Base-by-base conservation (phyloP, 495 filamentous ascomycete genomes). In the Neurospora sp. region DNA sequence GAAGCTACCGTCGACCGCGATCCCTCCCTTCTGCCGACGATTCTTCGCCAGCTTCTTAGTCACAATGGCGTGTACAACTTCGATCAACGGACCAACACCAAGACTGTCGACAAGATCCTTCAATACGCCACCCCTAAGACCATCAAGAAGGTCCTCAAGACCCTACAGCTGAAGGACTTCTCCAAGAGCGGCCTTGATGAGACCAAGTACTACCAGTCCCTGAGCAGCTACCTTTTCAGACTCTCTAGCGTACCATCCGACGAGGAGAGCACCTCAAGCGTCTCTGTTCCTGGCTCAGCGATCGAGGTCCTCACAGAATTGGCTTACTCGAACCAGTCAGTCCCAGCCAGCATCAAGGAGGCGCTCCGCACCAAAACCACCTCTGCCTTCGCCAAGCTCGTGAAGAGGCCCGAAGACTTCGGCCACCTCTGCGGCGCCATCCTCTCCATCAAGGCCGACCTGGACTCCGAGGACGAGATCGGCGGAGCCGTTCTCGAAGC, bases 31-130 rank as follows among this genome's bases (percentile, higher is more conserved):
- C 85, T 92, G 14, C 81, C 88, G 0, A 82, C 84, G 5, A 83
- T 94, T 6, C 79, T 97, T 27, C 83, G 84, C 1, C 86, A 88
- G 20, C 82, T 99, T 10, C 86, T 95, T 70, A 86, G 88, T 54
- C 88, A 90, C 54, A 80, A 89, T 44, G 94, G 93, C 3, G 85
- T 87, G 0, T 86, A 93, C 70, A 92, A 91, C 79, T 96, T 98
- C 78, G 96, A 98, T 79, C 89, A 92, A 39, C 83, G 90, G 23
- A 97, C 94, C 8, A 97, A 92, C 79, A 93, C 92, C 1, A 97
- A 97, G 83, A 97, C 93, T 0, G 82, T 97, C 0, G 92, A 94
- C 75, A 90, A 88, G 75, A 84, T 97, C 4, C 81, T 97, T 4
- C 83, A 88, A 54, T 83, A 86, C 70, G 89, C 90, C 3, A 88